These are phyloP conservation scores for Datisca glomerata DNA, from an alignment of 306 rosid species.

Conservation along the genomic window DNA sequence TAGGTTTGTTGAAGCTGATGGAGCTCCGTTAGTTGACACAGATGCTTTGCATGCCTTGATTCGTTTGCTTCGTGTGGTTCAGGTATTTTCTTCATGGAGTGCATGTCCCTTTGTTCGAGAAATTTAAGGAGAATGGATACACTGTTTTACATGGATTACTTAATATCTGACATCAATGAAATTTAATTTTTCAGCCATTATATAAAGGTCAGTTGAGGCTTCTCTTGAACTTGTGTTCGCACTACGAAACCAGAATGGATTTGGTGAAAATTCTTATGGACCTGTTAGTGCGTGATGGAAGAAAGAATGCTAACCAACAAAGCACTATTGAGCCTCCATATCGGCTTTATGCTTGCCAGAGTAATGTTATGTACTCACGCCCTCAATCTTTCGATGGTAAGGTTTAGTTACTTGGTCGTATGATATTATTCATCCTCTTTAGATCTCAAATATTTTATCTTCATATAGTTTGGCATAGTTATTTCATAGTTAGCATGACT, in stretches of 20 bases:
- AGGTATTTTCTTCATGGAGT: too few species aligned
- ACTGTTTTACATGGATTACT: conserved; percentile 4
- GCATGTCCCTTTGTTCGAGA: too few species aligned
- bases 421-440: not conserved
- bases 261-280: conserved; percentile 86
- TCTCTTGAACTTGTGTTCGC: conserved; percentile 82
- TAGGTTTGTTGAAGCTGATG: conserved; percentile 87
- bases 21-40: conserved; percentile 72
- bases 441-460: not conserved
- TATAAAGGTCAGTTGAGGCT: conserved; percentile 96
- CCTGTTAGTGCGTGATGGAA: conserved; percentile 66
- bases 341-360: conserved; percentile 84
- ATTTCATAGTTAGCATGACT: too few species aligned
- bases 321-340: conserved; percentile 45
- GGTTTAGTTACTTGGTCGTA: conserved; percentile 8
- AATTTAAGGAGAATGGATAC: not conserved
- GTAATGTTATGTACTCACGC: conserved; percentile 86
- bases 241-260: conserved; percentile 67
- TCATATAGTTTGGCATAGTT: not conserved
- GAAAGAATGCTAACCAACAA: conserved; percentile 35
- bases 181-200: conserved; percentile 59
- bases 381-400: conserved; percentile 85
- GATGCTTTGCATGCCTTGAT: conserved; percentile 77
- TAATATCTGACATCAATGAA: conserved; percentile 10
- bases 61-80: conserved; percentile 83